phyloP scores from a whole-genome alignment of 192 early-diverging fungal genomes.

The Coemansia sp. region DNA sequence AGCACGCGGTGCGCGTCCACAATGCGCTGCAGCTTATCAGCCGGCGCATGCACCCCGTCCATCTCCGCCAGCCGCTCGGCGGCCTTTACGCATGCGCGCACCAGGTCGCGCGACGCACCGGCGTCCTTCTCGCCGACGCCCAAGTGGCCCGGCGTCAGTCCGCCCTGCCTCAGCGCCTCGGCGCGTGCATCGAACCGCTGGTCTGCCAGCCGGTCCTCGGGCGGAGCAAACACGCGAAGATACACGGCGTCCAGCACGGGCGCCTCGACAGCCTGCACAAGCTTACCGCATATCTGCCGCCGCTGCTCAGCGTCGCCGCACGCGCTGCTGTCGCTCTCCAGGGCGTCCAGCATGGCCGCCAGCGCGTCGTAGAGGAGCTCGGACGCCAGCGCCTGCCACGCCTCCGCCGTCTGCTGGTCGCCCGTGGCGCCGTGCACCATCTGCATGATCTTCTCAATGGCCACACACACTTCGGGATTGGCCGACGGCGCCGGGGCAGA shows the following conservation, averaged over 20 bases:
- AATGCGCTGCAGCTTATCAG: conserved; percentile 45
- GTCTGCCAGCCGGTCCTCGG: conserved; percentile 59
- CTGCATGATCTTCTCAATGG: conserved; percentile 38
- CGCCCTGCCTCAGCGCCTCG: conserved; percentile 64
- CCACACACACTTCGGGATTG: conserved; percentile 25
- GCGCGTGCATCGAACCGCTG: conserved; percentile 64
- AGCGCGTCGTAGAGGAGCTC: conserved; percentile 19
- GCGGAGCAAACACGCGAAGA: conserved; percentile 33
- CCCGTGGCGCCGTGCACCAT: conserved; percentile 32
- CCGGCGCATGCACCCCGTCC: conserved; percentile 33
- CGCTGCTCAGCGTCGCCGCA: conserved; percentile 45
- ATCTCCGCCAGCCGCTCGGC: conserved; percentile 27
- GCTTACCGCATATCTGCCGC: conserved; percentile 12
- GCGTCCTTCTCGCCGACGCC: conserved; percentile 50
- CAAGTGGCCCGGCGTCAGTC: conserved; percentile 58
- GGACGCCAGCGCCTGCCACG: conserved; percentile 32
- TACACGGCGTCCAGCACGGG: conserved; percentile 34
- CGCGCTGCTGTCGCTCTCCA: conserved; percentile 43
- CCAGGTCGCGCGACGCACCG: conserved; percentile 14
- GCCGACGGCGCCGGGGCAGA: conserved; percentile 20
- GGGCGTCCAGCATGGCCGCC: conserved; percentile 10
- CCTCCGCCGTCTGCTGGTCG: conserved; percentile 1
- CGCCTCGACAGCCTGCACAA: conserved; percentile 46
- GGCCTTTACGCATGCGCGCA: conserved; percentile 27
- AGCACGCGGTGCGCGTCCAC: conserved; percentile 45